phyloP scores from a whole-genome alignment of 202 grass and related monocot species.

The Dendrocalamus latiflorus region DNA sequence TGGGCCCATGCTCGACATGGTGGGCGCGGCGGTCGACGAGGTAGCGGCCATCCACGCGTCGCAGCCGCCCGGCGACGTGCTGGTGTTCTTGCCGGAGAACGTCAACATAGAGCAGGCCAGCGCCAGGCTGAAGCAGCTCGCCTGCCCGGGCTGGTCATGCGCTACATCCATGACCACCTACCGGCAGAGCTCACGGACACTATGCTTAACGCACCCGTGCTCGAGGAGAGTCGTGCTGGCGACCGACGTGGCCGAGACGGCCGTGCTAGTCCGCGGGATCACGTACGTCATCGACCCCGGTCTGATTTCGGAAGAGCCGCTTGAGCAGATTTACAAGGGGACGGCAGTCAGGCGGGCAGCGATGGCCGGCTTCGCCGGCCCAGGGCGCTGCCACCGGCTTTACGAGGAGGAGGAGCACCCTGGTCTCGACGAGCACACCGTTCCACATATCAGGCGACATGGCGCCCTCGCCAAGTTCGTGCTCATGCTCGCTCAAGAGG shows the following conservation, averaged over 20 bases:
- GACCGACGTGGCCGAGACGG: slow-evolving; percentile 34
- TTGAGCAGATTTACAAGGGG: slow-evolving; percentile 6
- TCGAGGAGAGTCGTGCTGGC: slow-evolving; percentile 23
- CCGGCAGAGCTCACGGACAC: background rate
- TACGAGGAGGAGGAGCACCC: background rate
- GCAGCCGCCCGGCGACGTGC: slow-evolving; percentile 19
- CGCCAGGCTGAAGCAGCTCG: background rate
- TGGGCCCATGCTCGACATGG: slow-evolving; percentile 17
- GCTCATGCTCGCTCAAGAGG: slow-evolving; percentile 9
- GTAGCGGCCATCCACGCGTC: slow-evolving; percentile 6
- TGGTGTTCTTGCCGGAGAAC: slow-evolving; percentile 26
- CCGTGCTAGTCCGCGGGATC: slow-evolving; percentile 13
- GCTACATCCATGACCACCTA: slow-evolving; percentile 6
- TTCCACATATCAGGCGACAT: background rate
- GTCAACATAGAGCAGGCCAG: background rate
- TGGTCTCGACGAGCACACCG: background rate
- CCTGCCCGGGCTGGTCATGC: background rate
- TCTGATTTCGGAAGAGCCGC: slow-evolving; percentile 6
- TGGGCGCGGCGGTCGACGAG: background rate
- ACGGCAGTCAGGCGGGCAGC: background rate
- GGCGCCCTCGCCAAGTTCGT: background rate
- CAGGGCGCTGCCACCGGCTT: slow-evolving; percentile 3
- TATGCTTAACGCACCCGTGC: background rate
- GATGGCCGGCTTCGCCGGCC: background rate
- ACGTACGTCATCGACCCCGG: slow-evolving; percentile 29